Percentiles rank a stretch among this genome's conserved stretches.
phyloP scores from a whole-genome alignment of 192 early-diverging fungal genomes.

The Spizellomyces sp. region DNA sequence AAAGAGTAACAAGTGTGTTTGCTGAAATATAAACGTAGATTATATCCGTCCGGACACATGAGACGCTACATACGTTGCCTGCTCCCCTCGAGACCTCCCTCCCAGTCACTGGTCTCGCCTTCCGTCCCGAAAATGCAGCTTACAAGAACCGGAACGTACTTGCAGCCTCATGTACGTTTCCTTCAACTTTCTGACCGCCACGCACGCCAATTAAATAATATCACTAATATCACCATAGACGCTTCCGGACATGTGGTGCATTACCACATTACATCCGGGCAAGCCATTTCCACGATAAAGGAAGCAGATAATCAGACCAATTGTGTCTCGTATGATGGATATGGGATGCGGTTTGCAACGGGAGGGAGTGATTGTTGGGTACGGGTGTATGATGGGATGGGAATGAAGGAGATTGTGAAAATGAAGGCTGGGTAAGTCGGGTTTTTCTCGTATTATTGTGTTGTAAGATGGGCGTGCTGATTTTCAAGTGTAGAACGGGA shows the following conservation, averaged over 20 bases:
- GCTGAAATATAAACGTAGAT: conserved; percentile 3
- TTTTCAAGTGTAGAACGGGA: not conserved
- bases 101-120: conserved; percentile 52
- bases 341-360: conserved; percentile 44
- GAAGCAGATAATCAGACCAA: conserved; percentile 49
- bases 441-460: not conserved
- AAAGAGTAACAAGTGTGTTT: not conserved
- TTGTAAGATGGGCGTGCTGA: too few species aligned
- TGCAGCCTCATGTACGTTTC: conserved; percentile 50
- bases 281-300: conserved; percentile 41
- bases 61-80: conserved; percentile 10
- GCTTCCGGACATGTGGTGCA: conserved; percentile 54
- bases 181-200: not conserved
- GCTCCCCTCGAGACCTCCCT: conserved; percentile 9
- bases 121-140: conserved; percentile 40
- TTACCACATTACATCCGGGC: conserved; percentile 54
- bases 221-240: conserved; percentile 29
- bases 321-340: conserved; percentile 35
- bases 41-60: conserved; percentile 12
- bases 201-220: too few species aligned
- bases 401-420: conserved; percentile 3
- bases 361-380: conserved; percentile 45
- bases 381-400: conserved; percentile 47
- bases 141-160: conserved; percentile 54
- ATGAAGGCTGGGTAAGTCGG: not conserved